Evolutionary conservation across 805 yeast genomes (phyloP), one percentile per base, ranked within the genome.

Genomic region (Debaryomyces castellii): DNA sequence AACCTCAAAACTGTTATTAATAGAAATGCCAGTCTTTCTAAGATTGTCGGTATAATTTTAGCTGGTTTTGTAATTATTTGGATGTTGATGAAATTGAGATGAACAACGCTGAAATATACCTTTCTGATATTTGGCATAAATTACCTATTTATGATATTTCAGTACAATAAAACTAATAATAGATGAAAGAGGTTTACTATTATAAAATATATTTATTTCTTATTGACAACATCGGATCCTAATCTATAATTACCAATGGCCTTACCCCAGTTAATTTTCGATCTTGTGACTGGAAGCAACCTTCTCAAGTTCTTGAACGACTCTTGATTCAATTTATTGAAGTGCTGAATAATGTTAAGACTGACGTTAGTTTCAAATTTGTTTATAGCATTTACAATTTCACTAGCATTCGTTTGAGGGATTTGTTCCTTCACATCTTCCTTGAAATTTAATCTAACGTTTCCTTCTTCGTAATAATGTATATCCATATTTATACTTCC

Each of bases 391-490:
- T 76, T 66, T 30, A 82, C 66, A 40, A 72, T 63, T 4, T 51
- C 52, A 5, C 59, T 53, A 3, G 68, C 66, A 35, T 47, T 49
- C 3, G 66, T 57, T 3, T 60, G 62, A 2, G 51, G 40, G 5
- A 46, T 34, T 2, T 57, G 44, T 18, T 63, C 67, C 5, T 54
- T 56, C 1, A 77, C 53, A 3, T 57, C 54, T 22, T 72, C 73
- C 8, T 64, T 63, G 35, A 62, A 69, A 49, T 79, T 82, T 57
- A 94, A 78, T 43, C 92, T 77, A 16, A 92, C 98, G 59, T 92
- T 92, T 24, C 99, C 99, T 55, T 92, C 98, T 67, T 92, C 99
- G 62, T 80, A 94, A 64, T 91, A 94, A 65, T 92, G 99, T 34
- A 91, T 85, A 52, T 88, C 91, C 25, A 90, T 76, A 17, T 63